Evolutionary conservation across 2,329 filamentous ascomycete genomes (phyloP).

Genomic region (Penicillium sp.): DNA sequence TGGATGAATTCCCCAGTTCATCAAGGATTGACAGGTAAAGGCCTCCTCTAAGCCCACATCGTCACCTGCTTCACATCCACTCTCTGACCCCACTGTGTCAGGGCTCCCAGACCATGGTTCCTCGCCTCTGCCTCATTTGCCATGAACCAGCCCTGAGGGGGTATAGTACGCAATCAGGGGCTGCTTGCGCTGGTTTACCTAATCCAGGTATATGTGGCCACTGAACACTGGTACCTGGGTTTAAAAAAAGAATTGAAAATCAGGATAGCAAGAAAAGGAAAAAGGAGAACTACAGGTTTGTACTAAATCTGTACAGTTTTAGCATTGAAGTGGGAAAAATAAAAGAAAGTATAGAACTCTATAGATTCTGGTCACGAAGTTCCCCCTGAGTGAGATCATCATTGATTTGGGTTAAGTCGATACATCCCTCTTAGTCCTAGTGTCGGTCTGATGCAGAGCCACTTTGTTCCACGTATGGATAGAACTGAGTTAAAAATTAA

Average conservation of each 20-base stretch:
- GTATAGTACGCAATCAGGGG: conserved; percentile 29
- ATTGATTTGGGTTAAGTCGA: conserved; percentile 24
- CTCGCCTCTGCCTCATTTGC: conserved; percentile 22
- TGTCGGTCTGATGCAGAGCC: conserved; percentile 25
- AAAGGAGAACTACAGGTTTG: not conserved
- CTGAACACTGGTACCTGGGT: not conserved
- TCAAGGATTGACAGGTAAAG: conserved; percentile 26
- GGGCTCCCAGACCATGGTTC: conserved; percentile 29
- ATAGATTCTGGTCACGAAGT: conserved; percentile 10
- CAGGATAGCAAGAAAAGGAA: not conserved
- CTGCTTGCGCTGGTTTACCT: conserved; percentile 9
- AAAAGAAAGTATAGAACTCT: not conserved
- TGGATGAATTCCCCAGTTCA: conserved; percentile 26
- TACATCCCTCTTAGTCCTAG: conserved; percentile 27
- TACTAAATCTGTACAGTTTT: too few relatives aligned
- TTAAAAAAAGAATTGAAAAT: conserved; percentile 11
- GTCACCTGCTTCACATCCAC: conserved; percentile 15
- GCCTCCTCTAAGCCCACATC: conserved; percentile 16
- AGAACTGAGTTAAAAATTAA: conserved; percentile 15
- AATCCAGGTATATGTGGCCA: conserved; percentile 3
- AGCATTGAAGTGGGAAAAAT: too few relatives aligned
- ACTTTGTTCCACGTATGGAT: conserved; percentile 26
- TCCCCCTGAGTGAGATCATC: conserved; percentile 26
- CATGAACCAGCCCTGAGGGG: conserved; percentile 20
- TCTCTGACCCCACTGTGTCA: conserved; percentile 23